A percentile compares a stretch with the other conserved stretches of the same genome.
phyloP scores from a whole-genome alignment of 768 basidiomycete species.

The Lentinus brumalis region DNA sequence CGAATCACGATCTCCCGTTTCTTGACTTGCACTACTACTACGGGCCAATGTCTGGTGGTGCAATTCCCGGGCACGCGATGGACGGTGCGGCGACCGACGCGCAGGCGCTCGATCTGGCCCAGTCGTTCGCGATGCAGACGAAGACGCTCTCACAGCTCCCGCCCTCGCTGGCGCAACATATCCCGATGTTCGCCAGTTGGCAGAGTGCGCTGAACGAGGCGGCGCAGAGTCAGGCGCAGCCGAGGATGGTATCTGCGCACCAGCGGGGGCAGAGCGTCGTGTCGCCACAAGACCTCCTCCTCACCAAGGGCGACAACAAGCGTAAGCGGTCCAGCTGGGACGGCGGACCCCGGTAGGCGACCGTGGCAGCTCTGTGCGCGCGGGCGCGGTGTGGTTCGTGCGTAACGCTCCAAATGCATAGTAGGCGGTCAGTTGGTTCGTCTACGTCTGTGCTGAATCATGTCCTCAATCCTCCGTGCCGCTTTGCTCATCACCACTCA shows the following conservation, averaged over 20 bases:
- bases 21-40: conserved; percentile 74
- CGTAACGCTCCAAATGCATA: too few relatives aligned
- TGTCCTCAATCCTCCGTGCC: too few relatives aligned
- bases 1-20: conserved; percentile 60
- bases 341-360: conserved; percentile 36
- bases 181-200: conserved; percentile 22
- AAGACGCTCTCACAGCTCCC: conserved; percentile 36
- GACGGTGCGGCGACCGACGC: conserved; percentile 29
- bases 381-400: too few relatives aligned
- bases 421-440: too few relatives aligned
- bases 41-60: conserved; percentile 16
- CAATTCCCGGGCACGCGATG: background rate
- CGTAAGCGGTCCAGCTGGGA: conserved; percentile 62
- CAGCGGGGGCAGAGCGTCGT: conserved; percentile 56
- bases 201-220: conserved; percentile 16
- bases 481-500: too few relatives aligned
- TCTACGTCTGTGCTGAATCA: too few relatives aligned
- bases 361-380: background rate
- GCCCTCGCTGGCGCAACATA: conserved; percentile 32
- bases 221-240: conserved; percentile 4
- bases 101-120: conserved; percentile 52
- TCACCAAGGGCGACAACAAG: conserved; percentile 55
- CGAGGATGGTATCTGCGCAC: conserved; percentile 33
- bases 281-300: conserved; percentile 52
- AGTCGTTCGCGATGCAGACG: conserved; percentile 28